Conservation (phyloP, 306 rosid genomes). For the Hippophae gyantsensis region DNA sequence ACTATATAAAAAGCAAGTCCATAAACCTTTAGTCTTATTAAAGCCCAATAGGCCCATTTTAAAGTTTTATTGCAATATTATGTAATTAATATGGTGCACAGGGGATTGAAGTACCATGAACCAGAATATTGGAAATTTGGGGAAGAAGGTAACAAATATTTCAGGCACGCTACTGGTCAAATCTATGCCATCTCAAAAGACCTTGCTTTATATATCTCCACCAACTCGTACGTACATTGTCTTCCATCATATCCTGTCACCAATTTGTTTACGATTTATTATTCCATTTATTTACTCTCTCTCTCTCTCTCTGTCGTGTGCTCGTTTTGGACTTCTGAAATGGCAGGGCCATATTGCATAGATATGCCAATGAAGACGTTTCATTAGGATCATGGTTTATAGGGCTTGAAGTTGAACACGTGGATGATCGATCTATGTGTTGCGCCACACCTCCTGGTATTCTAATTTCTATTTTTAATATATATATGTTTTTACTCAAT, state of each 20-base stretch:
- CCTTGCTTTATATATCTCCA: slow-evolving; percentile 69
- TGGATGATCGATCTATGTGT: slow-evolving; percentile 82
- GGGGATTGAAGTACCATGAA: slow-evolving; percentile 81
- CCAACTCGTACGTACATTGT: slow-evolving; percentile 36
- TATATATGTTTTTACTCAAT: no score
- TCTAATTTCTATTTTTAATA: background rate
- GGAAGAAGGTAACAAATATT: slow-evolving; percentile 85
- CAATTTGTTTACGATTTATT: background rate
- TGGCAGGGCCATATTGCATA: slow-evolving; percentile 65
- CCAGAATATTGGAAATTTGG: slow-evolving; percentile 93
- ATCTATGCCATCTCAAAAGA: slow-evolving; percentile 84
- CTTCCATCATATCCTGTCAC: no score
- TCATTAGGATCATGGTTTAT: slow-evolving; percentile 82
- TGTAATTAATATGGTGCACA: slow-evolving; percentile 20
- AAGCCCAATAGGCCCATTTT: background rate
- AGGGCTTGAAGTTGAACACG: slow-evolving; percentile 73
- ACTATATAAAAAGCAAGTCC: slow-evolving; percentile 53
- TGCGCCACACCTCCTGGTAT: slow-evolving; percentile 82
- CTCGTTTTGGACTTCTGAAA: no score
- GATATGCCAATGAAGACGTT: slow-evolving; percentile 90
- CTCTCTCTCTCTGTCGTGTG: no score
- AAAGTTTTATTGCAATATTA: background rate
- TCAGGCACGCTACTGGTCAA: slow-evolving; percentile 97
- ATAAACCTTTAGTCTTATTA: background rate
- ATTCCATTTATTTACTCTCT: no score